Conservation (phyloP, 768 basidiomycete species). For the Pleurotus platypus region DNA sequence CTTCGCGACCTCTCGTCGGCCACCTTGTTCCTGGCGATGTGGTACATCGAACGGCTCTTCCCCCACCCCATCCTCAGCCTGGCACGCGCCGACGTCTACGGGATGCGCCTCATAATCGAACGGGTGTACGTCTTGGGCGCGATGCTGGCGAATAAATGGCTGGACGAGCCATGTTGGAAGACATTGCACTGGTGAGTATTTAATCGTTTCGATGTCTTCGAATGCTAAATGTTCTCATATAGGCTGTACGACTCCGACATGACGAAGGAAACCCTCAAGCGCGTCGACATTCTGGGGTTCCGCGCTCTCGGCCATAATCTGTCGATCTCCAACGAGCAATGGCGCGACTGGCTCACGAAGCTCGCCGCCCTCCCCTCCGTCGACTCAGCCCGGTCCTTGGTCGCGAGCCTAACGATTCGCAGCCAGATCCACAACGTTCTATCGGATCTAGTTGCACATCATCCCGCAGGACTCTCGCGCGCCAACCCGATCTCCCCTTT, state of each 20-base stretch:
- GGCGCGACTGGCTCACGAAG: constrained; percentile 10
- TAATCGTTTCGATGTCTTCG: background rate
- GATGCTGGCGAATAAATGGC: constrained; percentile 62
- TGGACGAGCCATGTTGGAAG: constrained; percentile 52
- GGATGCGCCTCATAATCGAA: constrained; percentile 40
- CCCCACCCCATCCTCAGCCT: constrained; percentile 36
- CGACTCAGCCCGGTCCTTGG: background rate
- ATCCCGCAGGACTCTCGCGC: background rate
- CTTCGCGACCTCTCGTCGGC: background rate
- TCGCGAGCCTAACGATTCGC: background rate
- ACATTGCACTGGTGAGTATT: constrained; percentile 48
- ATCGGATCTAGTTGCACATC: background rate
- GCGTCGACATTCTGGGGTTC: constrained; percentile 14
- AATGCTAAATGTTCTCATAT: background rate
- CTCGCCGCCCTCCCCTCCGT: constrained; percentile 4
- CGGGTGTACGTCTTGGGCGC: constrained; percentile 48
- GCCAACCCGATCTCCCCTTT: constrained; percentile 13
- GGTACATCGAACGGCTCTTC: constrained; percentile 58
- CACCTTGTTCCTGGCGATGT: constrained; percentile 50
- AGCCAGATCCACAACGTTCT: background rate
- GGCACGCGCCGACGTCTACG: constrained; percentile 29
- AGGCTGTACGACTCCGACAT: background rate
- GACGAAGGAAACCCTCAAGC: constrained; percentile 9
- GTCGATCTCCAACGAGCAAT: constrained; percentile 12
- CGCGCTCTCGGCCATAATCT: constrained; percentile 16